phyloP scores from a whole-genome alignment of 371 early-diverging fungal species.

The Blakeslea trispora region DNA sequence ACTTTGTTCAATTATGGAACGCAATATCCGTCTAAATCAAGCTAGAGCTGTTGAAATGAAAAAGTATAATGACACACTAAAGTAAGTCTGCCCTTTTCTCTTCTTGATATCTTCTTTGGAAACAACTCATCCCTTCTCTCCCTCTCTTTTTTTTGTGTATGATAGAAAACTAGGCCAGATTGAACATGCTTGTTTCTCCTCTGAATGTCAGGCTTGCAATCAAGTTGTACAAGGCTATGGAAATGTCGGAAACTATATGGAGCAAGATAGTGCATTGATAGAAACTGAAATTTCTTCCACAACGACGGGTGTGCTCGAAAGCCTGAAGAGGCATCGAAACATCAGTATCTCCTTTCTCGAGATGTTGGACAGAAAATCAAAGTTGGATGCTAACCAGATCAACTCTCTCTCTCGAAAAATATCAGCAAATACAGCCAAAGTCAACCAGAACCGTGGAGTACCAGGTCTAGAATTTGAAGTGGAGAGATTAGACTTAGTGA shows the following conservation, averaged over 20 bases:
- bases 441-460: conserved; percentile 48
- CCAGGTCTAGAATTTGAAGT: conserved; percentile 55
- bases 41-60: conserved; percentile 49
- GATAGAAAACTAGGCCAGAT: conserved; percentile 37
- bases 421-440: conserved; percentile 39
- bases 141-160: background rate
- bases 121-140: background rate
- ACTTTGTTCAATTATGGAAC: conserved; percentile 58
- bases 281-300: conserved; percentile 23
- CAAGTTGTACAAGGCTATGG: conserved; percentile 53
- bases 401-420: conserved; percentile 35
- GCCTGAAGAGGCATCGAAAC: conserved; percentile 69
- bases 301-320: conserved; percentile 55
- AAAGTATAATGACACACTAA: conserved; percentile 50
- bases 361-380: conserved; percentile 27
- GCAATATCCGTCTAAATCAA: conserved; percentile 55
- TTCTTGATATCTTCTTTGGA: no score
- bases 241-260: conserved; percentile 50
- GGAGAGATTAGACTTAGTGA: conserved; percentile 35
- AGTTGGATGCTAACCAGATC: conserved; percentile 38
- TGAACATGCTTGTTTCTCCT: conserved; percentile 51
- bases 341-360: conserved; percentile 42
- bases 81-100: no score
- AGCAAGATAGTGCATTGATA: conserved; percentile 38
- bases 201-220: conserved; percentile 54